Base-by-base conservation (phyloP, 371 early-diverging fungal genomes). In the Mucor irregularis region DNA sequence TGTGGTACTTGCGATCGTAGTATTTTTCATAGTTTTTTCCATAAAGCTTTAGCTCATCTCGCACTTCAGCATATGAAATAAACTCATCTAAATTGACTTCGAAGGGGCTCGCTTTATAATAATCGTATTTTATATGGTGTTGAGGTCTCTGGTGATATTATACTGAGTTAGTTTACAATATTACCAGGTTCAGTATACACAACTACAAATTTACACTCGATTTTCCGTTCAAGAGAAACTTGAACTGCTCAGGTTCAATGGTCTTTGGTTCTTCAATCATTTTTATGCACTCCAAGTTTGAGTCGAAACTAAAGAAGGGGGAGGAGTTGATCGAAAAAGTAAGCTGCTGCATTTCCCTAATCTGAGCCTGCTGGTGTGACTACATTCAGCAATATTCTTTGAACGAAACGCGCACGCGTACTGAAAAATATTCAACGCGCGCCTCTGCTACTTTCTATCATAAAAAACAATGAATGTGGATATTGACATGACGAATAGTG, bases 41-140 rank as follows among this genome's bases (percentile, higher is more conserved):
- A 63, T 63, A 57, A 34, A 39, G 37, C 4, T 25, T 13, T 5
- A 60, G 6, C 3, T 57, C 53, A 14, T 5, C 17, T 28, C 52
- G 53, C 13, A 79, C 69, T 58, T 90, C 89, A 14, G 76, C 68
- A 58, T 85, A 87, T 38, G 79, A 70, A 61, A 78, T 86, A 40
- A 90, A 89, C 49, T 90, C 90, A 68, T 89, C 81, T 44, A 88
- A 70, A 61, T 88, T 88, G 5, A 64, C 76, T 22, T 76, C 62
- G 14, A 83, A 49, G 0, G 68, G 55, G 17, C 86, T 86, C 31
- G 66, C 57, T 56, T 87, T 82, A 17, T 76, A 76, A 58, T 89
- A 88, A 19, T 70, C 67, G 54, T 86, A 89, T 21, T 42, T 30
- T 9, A 35, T 16, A 38, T 65, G 64, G 30, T 58, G 64, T 13